Percentiles rank a stretch among this genome's conserved stretches.
phyloP scores from a whole-genome alignment of 495 filamentous ascomycete species.

The Penicillium odoratum region DNA sequence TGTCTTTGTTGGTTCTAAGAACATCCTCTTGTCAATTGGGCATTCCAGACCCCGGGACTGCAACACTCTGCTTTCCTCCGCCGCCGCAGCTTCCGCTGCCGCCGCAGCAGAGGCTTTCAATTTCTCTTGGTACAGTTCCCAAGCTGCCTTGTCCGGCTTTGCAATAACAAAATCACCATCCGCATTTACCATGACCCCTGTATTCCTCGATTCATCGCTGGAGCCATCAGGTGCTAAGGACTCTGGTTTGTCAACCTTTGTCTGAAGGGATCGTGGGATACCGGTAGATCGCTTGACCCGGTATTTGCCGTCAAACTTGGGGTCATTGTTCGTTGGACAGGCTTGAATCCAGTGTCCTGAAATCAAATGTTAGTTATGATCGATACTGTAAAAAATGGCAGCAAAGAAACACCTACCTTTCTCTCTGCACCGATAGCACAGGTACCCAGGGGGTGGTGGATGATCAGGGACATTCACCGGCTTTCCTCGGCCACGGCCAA shows the following conservation, averaged over 20 bases:
- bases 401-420: slow-evolving; percentile 57
- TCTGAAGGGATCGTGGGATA: slow-evolving; percentile 89
- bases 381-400: slow-evolving; percentile 4
- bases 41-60: slow-evolving; percentile 88
- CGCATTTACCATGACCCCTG: slow-evolving; percentile 93
- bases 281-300: slow-evolving; percentile 94
- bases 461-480: slow-evolving; percentile 81
- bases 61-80: slow-evolving; percentile 73
- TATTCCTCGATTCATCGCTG: slow-evolving; percentile 73
- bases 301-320: slow-evolving; percentile 86
- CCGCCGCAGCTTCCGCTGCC: slow-evolving; percentile 65
- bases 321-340: slow-evolving; percentile 96
- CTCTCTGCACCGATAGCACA: slow-evolving; percentile 96
- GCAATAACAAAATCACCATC: slow-evolving; percentile 96
- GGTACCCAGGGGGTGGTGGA: slow-evolving; percentile 86
- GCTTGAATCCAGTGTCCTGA: slow-evolving; percentile 93
- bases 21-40: slow-evolving; percentile 92
- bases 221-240: slow-evolving; percentile 70
- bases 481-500: slow-evolving; percentile 55
- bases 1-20: slow-evolving; percentile 96
- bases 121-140: slow-evolving; percentile 96
- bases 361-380: slow-evolving; percentile 3
- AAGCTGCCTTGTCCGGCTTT: slow-evolving; percentile 88
- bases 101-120: slow-evolving; percentile 77
- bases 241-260: slow-evolving; percentile 87